A percentile compares a stretch with the other conserved stretches of the same genome.
Conservation (phyloP, 495 filamentous ascomycete genomes). For the Talaromyces ruber region DNA sequence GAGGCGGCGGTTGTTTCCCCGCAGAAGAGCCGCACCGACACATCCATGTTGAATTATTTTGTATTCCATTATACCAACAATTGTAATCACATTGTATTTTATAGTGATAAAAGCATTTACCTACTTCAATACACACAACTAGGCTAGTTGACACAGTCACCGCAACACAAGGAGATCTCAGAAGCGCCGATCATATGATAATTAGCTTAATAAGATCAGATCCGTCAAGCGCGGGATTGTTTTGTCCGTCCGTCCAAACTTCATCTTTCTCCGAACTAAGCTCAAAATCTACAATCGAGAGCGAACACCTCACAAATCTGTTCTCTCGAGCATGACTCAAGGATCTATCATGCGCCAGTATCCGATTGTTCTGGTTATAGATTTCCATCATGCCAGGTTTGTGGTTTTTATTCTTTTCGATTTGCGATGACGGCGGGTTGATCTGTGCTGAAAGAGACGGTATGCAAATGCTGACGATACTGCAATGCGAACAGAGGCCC, state of each 20-base stretch:
- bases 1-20: not conserved
- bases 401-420: slow-evolving; percentile 10
- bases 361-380: slow-evolving; percentile 79
- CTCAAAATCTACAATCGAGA: not conserved
- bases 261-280: not conserved
- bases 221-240: not conserved
- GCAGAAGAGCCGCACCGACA: not conserved
- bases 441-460: not conserved
- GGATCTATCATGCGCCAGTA: slow-evolving; percentile 18
- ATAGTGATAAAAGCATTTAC: not conserved
- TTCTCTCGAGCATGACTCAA: slow-evolving; percentile 13
- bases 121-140: not conserved
- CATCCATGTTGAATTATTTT: not conserved
- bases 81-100: not conserved
- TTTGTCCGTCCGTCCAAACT: not conserved
- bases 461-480: not conserved
- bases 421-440: not conserved
- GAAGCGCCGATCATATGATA: not conserved
- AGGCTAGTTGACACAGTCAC: not conserved
- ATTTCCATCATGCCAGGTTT: slow-evolving; percentile 90
- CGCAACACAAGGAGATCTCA: not conserved
- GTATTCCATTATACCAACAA: not conserved
- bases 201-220: not conserved
- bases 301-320: slow-evolving; percentile 13
- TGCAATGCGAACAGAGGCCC: slow-evolving; percentile 54